Evolutionary conservation across 1,284 basidiomycete genomes (phyloP).

Genomic region (Ustilago crameri): DNA sequence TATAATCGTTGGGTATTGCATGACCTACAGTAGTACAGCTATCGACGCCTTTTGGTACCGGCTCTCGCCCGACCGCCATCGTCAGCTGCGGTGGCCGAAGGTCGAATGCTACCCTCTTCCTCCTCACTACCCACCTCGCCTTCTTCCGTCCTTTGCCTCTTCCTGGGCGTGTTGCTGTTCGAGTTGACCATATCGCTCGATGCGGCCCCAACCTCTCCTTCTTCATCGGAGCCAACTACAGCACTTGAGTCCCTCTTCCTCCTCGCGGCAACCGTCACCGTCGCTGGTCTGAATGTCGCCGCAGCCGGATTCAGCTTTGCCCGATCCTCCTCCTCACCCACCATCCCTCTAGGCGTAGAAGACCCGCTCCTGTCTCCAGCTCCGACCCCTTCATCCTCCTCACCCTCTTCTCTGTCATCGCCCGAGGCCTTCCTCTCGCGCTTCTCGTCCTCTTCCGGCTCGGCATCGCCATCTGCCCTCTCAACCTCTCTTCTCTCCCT

Average conservation of each 20-base stretch:
- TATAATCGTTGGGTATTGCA: too few relatives aligned
- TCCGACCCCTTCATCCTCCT: slow-evolving; percentile 29
- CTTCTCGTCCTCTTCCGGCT: slow-evolving; percentile 1
- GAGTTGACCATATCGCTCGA: slow-evolving; percentile 8
- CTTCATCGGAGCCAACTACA: slow-evolving; percentile 34
- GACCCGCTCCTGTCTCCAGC: slow-evolving; percentile 12
- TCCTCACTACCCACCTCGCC: slow-evolving; percentile 43
- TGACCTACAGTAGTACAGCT: too few relatives aligned
- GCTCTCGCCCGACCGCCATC: slow-evolving; percentile 1
- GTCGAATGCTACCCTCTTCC: slow-evolving; percentile 43
- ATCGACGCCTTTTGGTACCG: slow-evolving; percentile 27
- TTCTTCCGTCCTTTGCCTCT: slow-evolving; percentile 41
- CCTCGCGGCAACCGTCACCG: slow-evolving; percentile 4
- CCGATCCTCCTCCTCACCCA: neutral
- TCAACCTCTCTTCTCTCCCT: slow-evolving; percentile 52
- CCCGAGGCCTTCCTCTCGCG: slow-evolving; percentile 1
- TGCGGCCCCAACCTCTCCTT: slow-evolving; percentile 29
- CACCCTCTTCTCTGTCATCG: slow-evolving; percentile 36
- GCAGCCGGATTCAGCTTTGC: slow-evolving; percentile 20
- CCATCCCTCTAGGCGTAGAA: slow-evolving; percentile 10
- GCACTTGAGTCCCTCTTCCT: slow-evolving; percentile 38
- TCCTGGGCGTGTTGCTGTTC: slow-evolving; percentile 44
- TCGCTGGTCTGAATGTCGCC: slow-evolving; percentile 19
- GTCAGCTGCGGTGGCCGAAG: slow-evolving; percentile 1
- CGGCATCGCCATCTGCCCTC: slow-evolving; percentile 38